Conservation (phyloP, 805 yeast species). For the Schwanniomyces vanrijiae region DNA sequence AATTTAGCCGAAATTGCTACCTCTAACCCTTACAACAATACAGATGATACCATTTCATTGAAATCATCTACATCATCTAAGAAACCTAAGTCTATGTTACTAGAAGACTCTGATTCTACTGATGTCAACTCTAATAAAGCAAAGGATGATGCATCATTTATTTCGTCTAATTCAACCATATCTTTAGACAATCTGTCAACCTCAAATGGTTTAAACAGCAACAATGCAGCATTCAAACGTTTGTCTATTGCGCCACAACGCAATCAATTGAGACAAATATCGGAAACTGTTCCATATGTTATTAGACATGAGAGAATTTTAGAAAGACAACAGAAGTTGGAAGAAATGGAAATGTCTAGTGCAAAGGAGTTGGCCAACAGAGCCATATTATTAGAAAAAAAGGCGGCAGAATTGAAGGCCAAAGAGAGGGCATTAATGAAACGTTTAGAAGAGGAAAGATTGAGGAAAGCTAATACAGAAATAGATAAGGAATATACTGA, state of each 20-base stretch:
- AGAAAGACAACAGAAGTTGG: slow-evolving; percentile 75
- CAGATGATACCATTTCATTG: slow-evolving; percentile 19
- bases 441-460: slow-evolving; percentile 29
- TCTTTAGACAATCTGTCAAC: slow-evolving; percentile 20
- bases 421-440: slow-evolving; percentile 58
- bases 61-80: slow-evolving; percentile 17
- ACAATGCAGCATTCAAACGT: slow-evolving; percentile 39
- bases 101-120: slow-evolving; percentile 24
- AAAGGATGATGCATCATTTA: slow-evolving; percentile 26
- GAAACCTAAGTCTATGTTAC: slow-evolving; percentile 35
- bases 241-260: slow-evolving; percentile 50
- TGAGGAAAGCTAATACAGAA: slow-evolving; percentile 7
- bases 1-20: slow-evolving; percentile 56
- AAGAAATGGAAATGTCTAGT: slow-evolving; percentile 74
- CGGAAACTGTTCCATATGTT: slow-evolving; percentile 84
- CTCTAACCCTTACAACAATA: slow-evolving; percentile 14
- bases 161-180: slow-evolving; percentile 30
- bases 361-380: slow-evolving; percentile 71
- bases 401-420: slow-evolving; percentile 69
- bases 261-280: slow-evolving; percentile 68
- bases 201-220: slow-evolving; percentile 18
- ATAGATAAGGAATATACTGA: slow-evolving; percentile 3
- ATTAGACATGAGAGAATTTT: slow-evolving; percentile 72
- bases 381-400: slow-evolving; percentile 74
- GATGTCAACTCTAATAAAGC: slow-evolving; percentile 24